phyloP scores from a whole-genome alignment of 805 yeast species.

The Priceomyces fermenticarens region DNA sequence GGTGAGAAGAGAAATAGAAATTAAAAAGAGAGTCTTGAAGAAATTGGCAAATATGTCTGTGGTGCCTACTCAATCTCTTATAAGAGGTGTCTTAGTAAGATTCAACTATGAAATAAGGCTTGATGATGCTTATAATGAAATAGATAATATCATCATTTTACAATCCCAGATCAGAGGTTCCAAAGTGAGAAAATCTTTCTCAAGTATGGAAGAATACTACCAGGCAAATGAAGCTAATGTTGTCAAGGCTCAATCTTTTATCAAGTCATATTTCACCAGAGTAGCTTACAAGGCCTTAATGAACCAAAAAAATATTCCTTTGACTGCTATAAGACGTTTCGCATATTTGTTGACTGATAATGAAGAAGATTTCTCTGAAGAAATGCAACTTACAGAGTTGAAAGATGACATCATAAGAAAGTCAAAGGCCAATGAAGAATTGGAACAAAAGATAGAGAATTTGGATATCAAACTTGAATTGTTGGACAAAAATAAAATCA shows the following conservation, averaged over 20 bases:
- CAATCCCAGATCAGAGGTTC: conserved; percentile 58
- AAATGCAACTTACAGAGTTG: conserved; percentile 60
- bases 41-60: conserved; percentile 21
- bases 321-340: conserved; percentile 72
- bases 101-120: conserved; percentile 51
- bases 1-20: conserved; percentile 25
- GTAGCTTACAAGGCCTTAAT: conserved; percentile 72
- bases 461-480: conserved; percentile 76
- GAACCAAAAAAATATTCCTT: conserved; percentile 69
- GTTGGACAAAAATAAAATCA: conserved; percentile 73
- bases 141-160: conserved; percentile 37
- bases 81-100: conserved; percentile 63
- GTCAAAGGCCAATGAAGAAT: conserved; percentile 64
- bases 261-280: conserved; percentile 66
- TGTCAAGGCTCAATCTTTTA: conserved; percentile 67
- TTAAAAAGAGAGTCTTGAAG: conserved; percentile 13
- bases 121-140: conserved; percentile 50
- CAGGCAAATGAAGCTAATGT: conserved; percentile 53
- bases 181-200: conserved; percentile 33
- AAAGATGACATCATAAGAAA: conserved; percentile 69
- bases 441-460: conserved; percentile 73
- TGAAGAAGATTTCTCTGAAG: conserved; percentile 73
- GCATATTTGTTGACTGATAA: conserved; percentile 71
- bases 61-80: conserved; percentile 49
- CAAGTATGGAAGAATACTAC: conserved; percentile 46